A percentile compares a stretch with the other conserved stretches of the same genome.
Conservation (phyloP, 306 rosid genomes). For the Lablab purpureus region DNA sequence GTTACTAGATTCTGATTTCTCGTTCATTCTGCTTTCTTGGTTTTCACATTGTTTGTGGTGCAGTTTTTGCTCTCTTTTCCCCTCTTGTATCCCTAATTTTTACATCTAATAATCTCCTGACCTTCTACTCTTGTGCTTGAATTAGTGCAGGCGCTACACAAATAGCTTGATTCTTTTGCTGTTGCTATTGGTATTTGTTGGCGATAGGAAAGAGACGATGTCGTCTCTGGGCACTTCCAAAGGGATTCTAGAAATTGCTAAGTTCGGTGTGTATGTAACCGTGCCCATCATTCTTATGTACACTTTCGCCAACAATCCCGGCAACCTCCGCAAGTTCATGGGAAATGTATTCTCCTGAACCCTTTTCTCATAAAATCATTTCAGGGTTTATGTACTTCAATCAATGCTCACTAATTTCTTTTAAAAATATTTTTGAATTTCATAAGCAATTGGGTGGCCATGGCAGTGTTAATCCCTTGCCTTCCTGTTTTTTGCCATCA, state of each 20-base stretch:
- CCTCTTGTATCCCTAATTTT: no score
- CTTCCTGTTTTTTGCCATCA: no score
- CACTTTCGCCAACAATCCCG: constrained; percentile 71
- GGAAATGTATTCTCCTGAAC: constrained; percentile 63
- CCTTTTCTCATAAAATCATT: not conserved
- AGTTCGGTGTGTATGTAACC: constrained; percentile 81
- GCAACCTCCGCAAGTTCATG: constrained; percentile 77
- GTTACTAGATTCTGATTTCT: no score
- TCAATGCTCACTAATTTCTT: not conserved
- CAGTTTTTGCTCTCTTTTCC: no score
- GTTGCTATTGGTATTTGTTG: not conserved
- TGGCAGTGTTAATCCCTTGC: no score
- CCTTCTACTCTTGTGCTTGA: no score
- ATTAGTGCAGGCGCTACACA: no score
- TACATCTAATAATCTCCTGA: no score
- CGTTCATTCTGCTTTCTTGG: no score
- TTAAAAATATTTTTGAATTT: no score
- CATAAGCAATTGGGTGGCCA: no score
- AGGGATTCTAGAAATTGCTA: constrained; percentile 83
- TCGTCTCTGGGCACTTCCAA: constrained; percentile 78
- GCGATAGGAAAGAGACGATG: constrained; percentile 45
- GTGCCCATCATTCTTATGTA: constrained; percentile 84
- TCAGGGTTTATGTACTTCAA: not conserved
- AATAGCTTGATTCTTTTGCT: not conserved
- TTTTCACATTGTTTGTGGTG: no score